Evolutionary conservation across 257 asterid genomes (phyloP).

Genomic region (Primulina tabacum): DNA sequence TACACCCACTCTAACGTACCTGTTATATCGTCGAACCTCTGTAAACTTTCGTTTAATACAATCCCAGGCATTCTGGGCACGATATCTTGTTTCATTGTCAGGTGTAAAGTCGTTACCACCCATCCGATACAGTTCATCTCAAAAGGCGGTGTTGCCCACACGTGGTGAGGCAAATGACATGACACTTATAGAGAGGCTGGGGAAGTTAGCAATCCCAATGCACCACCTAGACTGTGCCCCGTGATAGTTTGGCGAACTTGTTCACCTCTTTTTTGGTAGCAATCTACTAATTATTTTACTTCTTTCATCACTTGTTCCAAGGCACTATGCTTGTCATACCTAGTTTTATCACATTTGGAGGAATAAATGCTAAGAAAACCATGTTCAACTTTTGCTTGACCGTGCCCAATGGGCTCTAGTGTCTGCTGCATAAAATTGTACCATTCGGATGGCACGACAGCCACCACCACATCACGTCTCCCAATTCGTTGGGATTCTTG

Average conservation of each 20-base stretch:
- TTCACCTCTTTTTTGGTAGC: conserved; percentile 41
- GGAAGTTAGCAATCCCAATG: conserved; percentile 61
- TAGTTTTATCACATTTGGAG: conserved; percentile 46
- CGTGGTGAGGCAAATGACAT: conserved; percentile 74
- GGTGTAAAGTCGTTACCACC: conserved; percentile 57
- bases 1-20: conserved; percentile 83
- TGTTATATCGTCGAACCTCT: conserved; percentile 60
- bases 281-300: conserved; percentile 34
- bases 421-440: conserved; percentile 63
- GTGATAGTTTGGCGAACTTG: conserved; percentile 66
- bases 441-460: conserved; percentile 74
- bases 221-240: conserved; percentile 82
- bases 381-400: conserved; percentile 61
- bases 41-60: conserved; percentile 64
- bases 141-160: conserved; percentile 76
- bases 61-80: conserved; percentile 77
- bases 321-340: conserved; percentile 72
- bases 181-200: conserved; percentile 44
- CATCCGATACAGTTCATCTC: conserved; percentile 62
- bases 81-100: conserved; percentile 58
- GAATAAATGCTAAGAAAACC: conserved; percentile 79
- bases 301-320: conserved; percentile 72
- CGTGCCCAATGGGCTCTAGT: conserved; percentile 56
- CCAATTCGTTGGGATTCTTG: conserved; percentile 60
- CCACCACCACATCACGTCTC: conserved; percentile 59